Base-by-base conservation (phyloP, 2,329 filamentous ascomycete species). In the Ceratocystiopsis brevicomis region DNA sequence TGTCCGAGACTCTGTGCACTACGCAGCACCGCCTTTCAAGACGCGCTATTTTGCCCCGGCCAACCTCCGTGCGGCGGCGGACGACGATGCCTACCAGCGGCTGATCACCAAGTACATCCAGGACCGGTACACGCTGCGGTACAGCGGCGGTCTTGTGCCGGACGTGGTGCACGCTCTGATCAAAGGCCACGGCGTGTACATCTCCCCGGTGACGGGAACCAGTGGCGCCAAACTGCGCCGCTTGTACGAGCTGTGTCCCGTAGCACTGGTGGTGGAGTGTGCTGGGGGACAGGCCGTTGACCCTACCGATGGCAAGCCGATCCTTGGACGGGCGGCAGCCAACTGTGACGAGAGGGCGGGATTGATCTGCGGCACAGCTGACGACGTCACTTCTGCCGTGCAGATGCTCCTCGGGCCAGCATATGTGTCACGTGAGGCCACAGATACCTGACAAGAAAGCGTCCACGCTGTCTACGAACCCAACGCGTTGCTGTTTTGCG, bases 41-140 rank as follows among this genome's bases (percentile, higher is more conserved):
- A 69, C 69, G 21, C 61, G 67, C 0, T 78, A 76, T 53, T 78
- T 78, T 50, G 70, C 74, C 0, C 74, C 74, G 0, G 73, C 73
- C 5, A 78, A 78, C 50, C 55, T 77, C 43, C 68, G 74, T 11
- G 63, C 68, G 0, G 72, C 73, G 0, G 65, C 66, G 0, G 67
- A 76, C 16, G 59, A 67, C 38, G 51, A 56, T 6, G 49, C 50
- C 25, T 78, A 78, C 53, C 61, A 64, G 54, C 45, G 41, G 0
- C 61, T 78, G 0, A 57, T 78, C 5, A 56, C 58, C 19, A 54
- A 59, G 6, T 76, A 66, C 46, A 66, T 78, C 9, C 39, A 47
- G n/a, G 53, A 66, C 37, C 64, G 63, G 50, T 78, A 76, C 53
- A 76, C 73, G 1, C 59, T 78, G 35, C 60, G 74, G 3, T 78